A percentile compares a stretch with the other conserved stretches of the same genome.
Conservation (phyloP, 352 stramenopile genomes). For the Phytopythium oedochilum region DNA sequence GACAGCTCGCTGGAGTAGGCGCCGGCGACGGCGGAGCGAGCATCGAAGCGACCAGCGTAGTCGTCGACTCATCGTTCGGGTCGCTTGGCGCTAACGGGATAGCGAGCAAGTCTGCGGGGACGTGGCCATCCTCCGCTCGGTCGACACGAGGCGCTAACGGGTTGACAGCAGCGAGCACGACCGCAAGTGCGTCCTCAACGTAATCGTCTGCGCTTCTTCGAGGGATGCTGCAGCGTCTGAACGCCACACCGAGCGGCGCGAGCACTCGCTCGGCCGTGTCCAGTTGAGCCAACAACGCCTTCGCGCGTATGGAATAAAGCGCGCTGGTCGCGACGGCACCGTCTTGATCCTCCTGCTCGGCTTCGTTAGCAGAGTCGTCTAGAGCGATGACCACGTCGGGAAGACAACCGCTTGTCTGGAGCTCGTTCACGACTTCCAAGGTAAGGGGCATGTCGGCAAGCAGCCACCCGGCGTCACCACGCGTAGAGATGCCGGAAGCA, state of each 20-base stretch:
- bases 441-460: slow-evolving; percentile 44
- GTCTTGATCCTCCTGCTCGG: slow-evolving; percentile 11
- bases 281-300: not conserved
- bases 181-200: slow-evolving; percentile 22
- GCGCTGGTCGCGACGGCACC: not conserved
- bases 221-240: slow-evolving; percentile 7
- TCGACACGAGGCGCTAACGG: slow-evolving; percentile 43
- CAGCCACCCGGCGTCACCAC: slow-evolving; percentile 27
- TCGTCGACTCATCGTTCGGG: not conserved
- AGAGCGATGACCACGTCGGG: slow-evolving; percentile 49
- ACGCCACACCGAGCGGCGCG: not conserved
- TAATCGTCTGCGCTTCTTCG: not conserved
- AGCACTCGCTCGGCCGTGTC: not conserved
- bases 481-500: not conserved
- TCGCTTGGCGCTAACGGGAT: not conserved
- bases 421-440: slow-evolving; percentile 20
- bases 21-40: not conserved
- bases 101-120: not conserved
- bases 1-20: not conserved
- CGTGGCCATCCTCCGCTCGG: slow-evolving; percentile 32
- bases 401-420: slow-evolving; percentile 39
- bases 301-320: not conserved
- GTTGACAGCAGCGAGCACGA: slow-evolving; percentile 26
- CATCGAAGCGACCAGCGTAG: not conserved
- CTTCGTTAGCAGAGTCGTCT: slow-evolving; percentile 11